phyloP scores from a whole-genome alignment of 306 rosid species.

The Hylodesmum podocarpum region DNA sequence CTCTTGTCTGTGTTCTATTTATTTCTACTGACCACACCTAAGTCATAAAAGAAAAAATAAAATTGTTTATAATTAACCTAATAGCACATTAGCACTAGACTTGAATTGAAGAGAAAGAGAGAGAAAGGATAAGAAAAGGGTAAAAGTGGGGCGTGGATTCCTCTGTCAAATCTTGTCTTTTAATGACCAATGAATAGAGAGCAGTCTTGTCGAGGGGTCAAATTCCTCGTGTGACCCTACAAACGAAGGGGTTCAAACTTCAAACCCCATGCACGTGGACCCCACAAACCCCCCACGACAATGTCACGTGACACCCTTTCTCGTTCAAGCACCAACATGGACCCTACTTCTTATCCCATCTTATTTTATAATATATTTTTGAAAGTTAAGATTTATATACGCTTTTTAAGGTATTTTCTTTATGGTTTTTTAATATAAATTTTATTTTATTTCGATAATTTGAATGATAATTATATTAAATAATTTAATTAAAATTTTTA shows the following conservation, averaged over 20 bases:
- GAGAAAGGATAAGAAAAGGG: background rate
- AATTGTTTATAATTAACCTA: too few relatives aligned
- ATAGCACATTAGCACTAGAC: too few relatives aligned
- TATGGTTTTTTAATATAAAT: too few relatives aligned
- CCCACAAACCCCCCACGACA: slow-evolving; percentile 33
- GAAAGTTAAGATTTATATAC: too few relatives aligned
- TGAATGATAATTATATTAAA: too few relatives aligned
- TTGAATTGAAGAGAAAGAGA: slow-evolving; percentile 5
- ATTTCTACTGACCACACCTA: too few relatives aligned
- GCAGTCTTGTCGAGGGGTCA: slow-evolving; percentile 45
- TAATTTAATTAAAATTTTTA: too few relatives aligned
- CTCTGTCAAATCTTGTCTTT: slow-evolving; percentile 54
- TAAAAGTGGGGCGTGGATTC: slow-evolving; percentile 42
- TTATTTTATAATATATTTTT: too few relatives aligned
- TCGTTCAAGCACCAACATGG: background rate
- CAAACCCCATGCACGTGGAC: slow-evolving; percentile 20
- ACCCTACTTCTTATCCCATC: slow-evolving; percentile 7
- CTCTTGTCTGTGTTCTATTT: too few relatives aligned
- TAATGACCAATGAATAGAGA: slow-evolving; percentile 42
- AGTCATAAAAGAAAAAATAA: too few relatives aligned
- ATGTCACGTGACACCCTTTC: slow-evolving; percentile 34
- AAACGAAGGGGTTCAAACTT: slow-evolving; percentile 38
- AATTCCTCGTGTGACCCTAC: slow-evolving; percentile 41
- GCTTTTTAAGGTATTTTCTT: too few relatives aligned
- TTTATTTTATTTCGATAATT: too few relatives aligned